Evolutionary conservation across 306 rosid species (phyloP).

Genomic region (Fagus sylvatica): DNA sequence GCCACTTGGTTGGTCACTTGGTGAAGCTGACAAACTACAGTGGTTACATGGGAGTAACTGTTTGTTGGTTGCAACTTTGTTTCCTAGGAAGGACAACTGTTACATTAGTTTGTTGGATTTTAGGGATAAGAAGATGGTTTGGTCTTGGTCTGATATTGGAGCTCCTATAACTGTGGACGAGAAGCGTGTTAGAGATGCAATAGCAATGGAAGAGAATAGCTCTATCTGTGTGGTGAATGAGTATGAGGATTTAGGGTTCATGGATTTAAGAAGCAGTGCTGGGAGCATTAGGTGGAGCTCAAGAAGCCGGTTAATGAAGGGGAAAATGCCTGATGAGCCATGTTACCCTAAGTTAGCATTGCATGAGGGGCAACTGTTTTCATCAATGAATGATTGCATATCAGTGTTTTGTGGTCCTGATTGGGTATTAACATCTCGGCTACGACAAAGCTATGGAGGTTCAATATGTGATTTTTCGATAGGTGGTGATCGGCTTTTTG

Average conservation of each 20-base stretch:
- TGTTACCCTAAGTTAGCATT: slow-evolving; percentile 88
- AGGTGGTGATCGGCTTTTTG: slow-evolving; percentile 92
- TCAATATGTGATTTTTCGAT: slow-evolving; percentile 94
- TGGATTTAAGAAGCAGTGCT: slow-evolving; percentile 70
- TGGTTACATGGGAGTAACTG: slow-evolving; percentile 74
- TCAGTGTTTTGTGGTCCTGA: slow-evolving; percentile 93
- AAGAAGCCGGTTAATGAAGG: slow-evolving; percentile 79
- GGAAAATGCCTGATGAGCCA: slow-evolving; percentile 87
- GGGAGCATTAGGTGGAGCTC: slow-evolving; percentile 87
- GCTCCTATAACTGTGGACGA: slow-evolving; percentile 64
- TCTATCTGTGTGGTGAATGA: slow-evolving; percentile 93
- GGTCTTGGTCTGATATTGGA: slow-evolving; percentile 89
- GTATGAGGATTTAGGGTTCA: slow-evolving; percentile 86
- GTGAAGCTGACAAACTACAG: slow-evolving; percentile 92
- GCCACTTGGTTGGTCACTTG: slow-evolving; percentile 84
- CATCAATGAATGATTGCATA: slow-evolving; percentile 89
- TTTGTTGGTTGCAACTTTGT: slow-evolving; percentile 80
- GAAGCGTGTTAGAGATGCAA: slow-evolving; percentile 83
- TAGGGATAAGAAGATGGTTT: slow-evolving; percentile 81
- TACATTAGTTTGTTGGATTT: slow-evolving; percentile 88
- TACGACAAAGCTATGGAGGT: slow-evolving; percentile 78
- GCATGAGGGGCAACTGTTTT: slow-evolving; percentile 88
- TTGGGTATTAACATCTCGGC: slow-evolving; percentile 85
- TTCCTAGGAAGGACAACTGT: slow-evolving; percentile 90
- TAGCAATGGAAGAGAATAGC: slow-evolving; percentile 80